These are phyloP conservation scores for Globisporangium solare DNA, from an alignment of 352 stramenopile genomes.

Conservation along the genomic window DNA sequence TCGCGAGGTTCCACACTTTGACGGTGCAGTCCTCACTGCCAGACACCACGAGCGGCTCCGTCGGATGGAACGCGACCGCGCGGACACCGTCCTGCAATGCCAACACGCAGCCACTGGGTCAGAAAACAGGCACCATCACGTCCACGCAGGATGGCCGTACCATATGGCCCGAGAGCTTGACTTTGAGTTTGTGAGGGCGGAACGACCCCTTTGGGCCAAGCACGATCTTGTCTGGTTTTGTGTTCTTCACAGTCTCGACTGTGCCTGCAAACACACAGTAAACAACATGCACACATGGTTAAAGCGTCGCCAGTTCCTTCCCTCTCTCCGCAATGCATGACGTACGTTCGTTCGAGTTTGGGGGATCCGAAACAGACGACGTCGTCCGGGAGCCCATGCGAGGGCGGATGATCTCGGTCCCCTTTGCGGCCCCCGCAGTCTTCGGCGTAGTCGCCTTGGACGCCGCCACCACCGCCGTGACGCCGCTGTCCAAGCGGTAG, in stretches of 20 bases:
- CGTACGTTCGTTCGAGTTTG: conserved; percentile 31
- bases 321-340: conserved; percentile 1
- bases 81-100: conserved; percentile 63
- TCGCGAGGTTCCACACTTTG: conserved; percentile 78
- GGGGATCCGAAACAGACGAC: conserved; percentile 22
- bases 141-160: conserved; percentile 21
- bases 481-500: conserved; percentile 56
- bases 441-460: conserved; percentile 32
- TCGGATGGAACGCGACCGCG: conserved; percentile 73
- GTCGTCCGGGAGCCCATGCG: conserved; percentile 63
- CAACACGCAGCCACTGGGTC: neutral
- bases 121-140: conserved; percentile 2
- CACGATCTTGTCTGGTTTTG: conserved; percentile 40
- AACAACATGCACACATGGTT: neutral
- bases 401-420: conserved; percentile 72
- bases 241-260: conserved; percentile 28
- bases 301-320: too few relatives aligned
- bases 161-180: conserved; percentile 83
- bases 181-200: conserved; percentile 77
- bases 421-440: conserved; percentile 33
- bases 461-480: neutral
- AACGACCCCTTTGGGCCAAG: conserved; percentile 61
- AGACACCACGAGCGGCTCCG: conserved; percentile 76
- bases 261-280: conserved; percentile 8
- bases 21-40: conserved; percentile 84